phyloP scores from a whole-genome alignment of 371 early-diverging fungal species.

The Sporodiniella umbellata region DNA sequence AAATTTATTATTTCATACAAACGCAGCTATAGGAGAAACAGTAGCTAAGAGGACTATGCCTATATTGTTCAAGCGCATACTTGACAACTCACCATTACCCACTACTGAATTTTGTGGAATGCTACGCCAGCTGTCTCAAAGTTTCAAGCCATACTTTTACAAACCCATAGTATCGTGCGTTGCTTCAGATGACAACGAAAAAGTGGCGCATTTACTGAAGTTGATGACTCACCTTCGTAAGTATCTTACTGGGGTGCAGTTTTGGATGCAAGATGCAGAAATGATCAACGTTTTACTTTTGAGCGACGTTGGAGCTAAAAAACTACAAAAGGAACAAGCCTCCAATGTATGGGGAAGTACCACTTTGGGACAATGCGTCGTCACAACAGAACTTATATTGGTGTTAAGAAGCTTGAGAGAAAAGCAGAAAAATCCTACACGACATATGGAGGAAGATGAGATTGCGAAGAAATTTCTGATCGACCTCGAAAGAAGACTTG shows the following conservation, averaged over 20 bases:
- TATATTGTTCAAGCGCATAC: conserved; percentile 25
- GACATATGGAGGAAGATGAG: conserved; percentile 54
- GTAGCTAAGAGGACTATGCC: conserved; percentile 36
- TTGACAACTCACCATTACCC: conserved; percentile 21
- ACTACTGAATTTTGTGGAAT: conserved; percentile 36
- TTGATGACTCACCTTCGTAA: conserved; percentile 45
- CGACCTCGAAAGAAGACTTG: conserved; percentile 58
- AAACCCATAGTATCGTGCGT: conserved; percentile 60
- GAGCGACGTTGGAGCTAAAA: conserved; percentile 49
- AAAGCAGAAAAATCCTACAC: conserved; percentile 23
- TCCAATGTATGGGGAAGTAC: conserved; percentile 50
- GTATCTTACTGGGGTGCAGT: conserved; percentile 55
- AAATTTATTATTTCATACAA: conserved; percentile 29
- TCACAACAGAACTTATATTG: conserved; percentile 58
- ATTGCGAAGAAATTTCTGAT: conserved; percentile 63
- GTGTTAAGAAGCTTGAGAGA: conserved; percentile 47
- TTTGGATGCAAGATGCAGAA: conserved; percentile 66
- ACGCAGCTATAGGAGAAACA: conserved; percentile 21
- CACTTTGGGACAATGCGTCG: conserved; percentile 59
- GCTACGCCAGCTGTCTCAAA: conserved; percentile 38
- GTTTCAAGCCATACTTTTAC: conserved; percentile 43
- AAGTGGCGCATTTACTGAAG: conserved; percentile 40
- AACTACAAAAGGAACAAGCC: conserved; percentile 2
- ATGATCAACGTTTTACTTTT: conserved; percentile 60
- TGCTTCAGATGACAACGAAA: conserved; percentile 52